These are phyloP conservation scores for Dactylellina drechsleri DNA, from an alignment of 2,329 filamentous ascomycete species.

Conservation along the genomic window DNA sequence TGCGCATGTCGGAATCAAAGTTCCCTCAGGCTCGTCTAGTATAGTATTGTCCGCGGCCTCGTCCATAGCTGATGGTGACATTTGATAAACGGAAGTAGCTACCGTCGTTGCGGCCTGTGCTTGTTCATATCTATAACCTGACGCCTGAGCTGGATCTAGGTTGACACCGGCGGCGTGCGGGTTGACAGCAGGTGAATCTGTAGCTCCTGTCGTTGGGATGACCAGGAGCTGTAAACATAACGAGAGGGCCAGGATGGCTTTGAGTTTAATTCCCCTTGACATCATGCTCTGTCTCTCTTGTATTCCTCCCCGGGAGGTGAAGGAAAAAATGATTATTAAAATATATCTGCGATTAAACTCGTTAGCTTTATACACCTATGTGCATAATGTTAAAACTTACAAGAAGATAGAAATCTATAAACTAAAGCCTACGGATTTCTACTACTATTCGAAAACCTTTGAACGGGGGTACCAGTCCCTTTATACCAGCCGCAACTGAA, in stretches of 20 bases:
- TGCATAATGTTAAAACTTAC: slow-evolving; percentile 14
- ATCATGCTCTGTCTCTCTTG: slow-evolving; percentile 11
- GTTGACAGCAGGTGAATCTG: slow-evolving; percentile 8
- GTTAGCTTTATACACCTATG: background rate
- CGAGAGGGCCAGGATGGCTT: slow-evolving; percentile 40
- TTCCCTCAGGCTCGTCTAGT: no score
- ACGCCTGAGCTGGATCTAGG: slow-evolving; percentile 12
- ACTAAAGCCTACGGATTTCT: slow-evolving; percentile 28
- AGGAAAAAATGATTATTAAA: background rate
- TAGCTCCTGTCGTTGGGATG: slow-evolving; percentile 33
- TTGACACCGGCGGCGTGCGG: slow-evolving; percentile 16
- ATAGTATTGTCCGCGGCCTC: background rate
- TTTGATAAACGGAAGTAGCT: slow-evolving; percentile 21
- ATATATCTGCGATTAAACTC: background rate
- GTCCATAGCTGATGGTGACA: slow-evolving; percentile 31
- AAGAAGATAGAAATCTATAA: slow-evolving; percentile 22
- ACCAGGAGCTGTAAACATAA: slow-evolving; percentile 44
- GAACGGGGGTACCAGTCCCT: slow-evolving; percentile 51
- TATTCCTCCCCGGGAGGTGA: slow-evolving; percentile 48
- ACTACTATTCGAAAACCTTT: slow-evolving; percentile 2
- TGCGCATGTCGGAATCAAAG: no score
- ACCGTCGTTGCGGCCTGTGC: slow-evolving; percentile 24
- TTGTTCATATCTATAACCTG: slow-evolving; percentile 36
- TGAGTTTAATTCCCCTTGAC: slow-evolving; percentile 32
- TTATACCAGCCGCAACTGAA: slow-evolving; percentile 48